Evolutionary conservation across 306 rosid genomes (phyloP).

Genomic region (Fragaria nilgerrensis): DNA sequence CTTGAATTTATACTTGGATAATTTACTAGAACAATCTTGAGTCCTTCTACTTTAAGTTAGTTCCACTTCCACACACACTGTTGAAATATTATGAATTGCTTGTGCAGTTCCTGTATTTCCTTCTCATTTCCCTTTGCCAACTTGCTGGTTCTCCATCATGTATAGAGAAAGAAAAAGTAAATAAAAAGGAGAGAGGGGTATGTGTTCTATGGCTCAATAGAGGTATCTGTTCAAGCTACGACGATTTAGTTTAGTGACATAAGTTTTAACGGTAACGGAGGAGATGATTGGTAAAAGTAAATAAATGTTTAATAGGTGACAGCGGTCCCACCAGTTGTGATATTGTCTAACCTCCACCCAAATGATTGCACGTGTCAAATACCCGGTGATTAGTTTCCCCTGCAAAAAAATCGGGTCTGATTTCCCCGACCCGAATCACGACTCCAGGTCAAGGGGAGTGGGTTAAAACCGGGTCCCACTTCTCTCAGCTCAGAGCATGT

Average conservation of each 20-base stretch:
- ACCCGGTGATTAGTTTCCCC: background rate
- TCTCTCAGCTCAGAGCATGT: constrained; percentile 14
- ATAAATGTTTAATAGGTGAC: constrained; percentile 35
- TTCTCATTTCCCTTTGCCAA: constrained; percentile 4
- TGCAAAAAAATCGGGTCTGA: constrained; percentile 5
- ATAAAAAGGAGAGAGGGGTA: no score
- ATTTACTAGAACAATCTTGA: constrained; percentile 78
- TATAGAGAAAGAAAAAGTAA: background rate
- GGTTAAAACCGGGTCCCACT: background rate
- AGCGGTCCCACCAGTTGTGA: constrained; percentile 27
- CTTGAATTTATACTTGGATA: constrained; percentile 73
- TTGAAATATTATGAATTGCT: constrained; percentile 22
- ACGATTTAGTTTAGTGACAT: no score
- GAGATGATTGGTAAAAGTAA: constrained; percentile 9
- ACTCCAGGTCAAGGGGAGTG: background rate
- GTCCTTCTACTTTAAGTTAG: constrained; percentile 4
- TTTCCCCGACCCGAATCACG: constrained; percentile 25
- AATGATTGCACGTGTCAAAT: constrained; percentile 34
- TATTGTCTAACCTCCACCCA: constrained; percentile 17
- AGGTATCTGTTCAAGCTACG: no score
- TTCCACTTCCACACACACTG: constrained; percentile 14
- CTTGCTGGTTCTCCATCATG: background rate
- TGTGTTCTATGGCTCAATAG: no score
- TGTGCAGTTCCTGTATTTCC: constrained; percentile 1
- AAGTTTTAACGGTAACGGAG: no score